Conservation (phyloP, 495 filamentous ascomycete genomes). For the Lepidopterella palustris region DNA sequence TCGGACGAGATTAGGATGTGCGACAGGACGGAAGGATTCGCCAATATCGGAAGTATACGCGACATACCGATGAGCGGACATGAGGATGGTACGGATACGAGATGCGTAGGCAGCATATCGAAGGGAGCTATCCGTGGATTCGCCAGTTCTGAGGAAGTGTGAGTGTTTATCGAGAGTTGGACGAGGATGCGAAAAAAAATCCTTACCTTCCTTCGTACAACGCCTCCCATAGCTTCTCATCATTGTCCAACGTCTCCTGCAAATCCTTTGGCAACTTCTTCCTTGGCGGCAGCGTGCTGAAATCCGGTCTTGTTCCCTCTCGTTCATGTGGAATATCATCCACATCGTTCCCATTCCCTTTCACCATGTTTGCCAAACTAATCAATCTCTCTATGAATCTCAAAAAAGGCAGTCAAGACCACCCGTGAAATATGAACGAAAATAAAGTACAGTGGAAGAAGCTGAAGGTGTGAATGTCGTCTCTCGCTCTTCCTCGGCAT, state of each 20-base stretch:
- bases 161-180: background rate
- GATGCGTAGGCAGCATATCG: conserved; percentile 92
- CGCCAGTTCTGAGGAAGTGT: conserved; percentile 52
- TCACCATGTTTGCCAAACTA: no score
- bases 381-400: no score
- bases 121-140: conserved; percentile 75
- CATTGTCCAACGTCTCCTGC: conserved; percentile 68
- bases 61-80: conserved; percentile 89
- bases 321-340: conserved; percentile 32
- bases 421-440: background rate
- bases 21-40: conserved; percentile 91
- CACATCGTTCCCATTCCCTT: conserved; percentile 20
- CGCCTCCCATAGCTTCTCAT: conserved; percentile 73
- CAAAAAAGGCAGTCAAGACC: conserved; percentile 1
- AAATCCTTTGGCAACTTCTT: conserved; percentile 61
- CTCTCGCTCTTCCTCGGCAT: background rate
- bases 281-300: conserved; percentile 47
- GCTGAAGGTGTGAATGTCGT: background rate
- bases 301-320: conserved; percentile 35
- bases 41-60: conserved; percentile 97
- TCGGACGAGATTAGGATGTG: conserved; percentile 73
- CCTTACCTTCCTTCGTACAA: conserved; percentile 76
- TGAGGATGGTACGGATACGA: conserved; percentile 79
- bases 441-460: conserved; percentile 1
- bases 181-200: background rate